Percentiles rank a stretch among this genome's conserved stretches.
Conservation (phyloP, 495 filamentous ascomycete species). For the Aspergillus sparsus region DNA sequence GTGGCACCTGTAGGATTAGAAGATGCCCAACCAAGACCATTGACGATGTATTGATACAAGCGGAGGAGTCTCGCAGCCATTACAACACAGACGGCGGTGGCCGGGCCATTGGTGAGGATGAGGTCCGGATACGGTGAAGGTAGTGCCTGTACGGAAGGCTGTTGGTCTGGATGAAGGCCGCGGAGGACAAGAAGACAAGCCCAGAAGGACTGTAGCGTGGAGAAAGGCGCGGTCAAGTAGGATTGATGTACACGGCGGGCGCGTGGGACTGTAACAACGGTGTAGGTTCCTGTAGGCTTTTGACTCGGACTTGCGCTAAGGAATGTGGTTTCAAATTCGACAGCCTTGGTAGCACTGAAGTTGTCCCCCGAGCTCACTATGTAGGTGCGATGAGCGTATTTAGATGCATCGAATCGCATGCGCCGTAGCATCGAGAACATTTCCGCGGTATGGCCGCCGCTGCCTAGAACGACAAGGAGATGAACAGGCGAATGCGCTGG, state of each 20-base stretch:
- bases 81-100: slow-evolving; percentile 77
- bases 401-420: slow-evolving; percentile 41
- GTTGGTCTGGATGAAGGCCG: slow-evolving; percentile 37
- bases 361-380: slow-evolving; percentile 74
- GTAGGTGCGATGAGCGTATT: slow-evolving; percentile 75
- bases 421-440: slow-evolving; percentile 78
- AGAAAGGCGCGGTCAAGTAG: slow-evolving; percentile 64
- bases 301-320: slow-evolving; percentile 19
- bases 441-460: slow-evolving; percentile 91
- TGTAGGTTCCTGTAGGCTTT: slow-evolving; percentile 39
- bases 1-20: not conserved
- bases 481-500: slow-evolving; percentile 52
- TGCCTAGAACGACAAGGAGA: slow-evolving; percentile 82
- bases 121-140: slow-evolving; percentile 62
- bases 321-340: slow-evolving; percentile 58
- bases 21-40: slow-evolving; percentile 4
- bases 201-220: slow-evolving; percentile 58
- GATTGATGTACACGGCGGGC: slow-evolving; percentile 79
- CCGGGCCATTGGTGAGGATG: slow-evolving; percentile 87
- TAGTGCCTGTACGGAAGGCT: slow-evolving; percentile 17
- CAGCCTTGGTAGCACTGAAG: slow-evolving; percentile 67
- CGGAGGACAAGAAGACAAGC: slow-evolving; percentile 46
- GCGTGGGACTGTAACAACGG: slow-evolving; percentile 64
- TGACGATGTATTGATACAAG: slow-evolving; percentile 42
- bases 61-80: slow-evolving; percentile 68